Evolutionary conservation across 768 basidiomycete species (phyloP).

Genomic region (Pleurotus pulmonarius): DNA sequence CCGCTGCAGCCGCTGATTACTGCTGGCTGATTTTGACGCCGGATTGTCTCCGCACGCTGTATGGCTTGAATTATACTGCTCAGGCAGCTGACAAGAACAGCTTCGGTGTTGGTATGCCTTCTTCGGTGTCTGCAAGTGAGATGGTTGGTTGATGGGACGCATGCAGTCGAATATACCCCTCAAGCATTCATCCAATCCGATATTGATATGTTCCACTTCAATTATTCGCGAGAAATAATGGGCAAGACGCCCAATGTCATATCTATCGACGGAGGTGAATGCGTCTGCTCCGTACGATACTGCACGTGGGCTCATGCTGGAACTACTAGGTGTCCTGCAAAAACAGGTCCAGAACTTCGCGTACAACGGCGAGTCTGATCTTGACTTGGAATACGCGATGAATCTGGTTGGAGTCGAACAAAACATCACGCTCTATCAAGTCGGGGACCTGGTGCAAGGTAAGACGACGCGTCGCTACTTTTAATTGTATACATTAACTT

Average conservation of each 20-base stretch:
- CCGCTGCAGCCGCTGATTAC: conserved; percentile 8
- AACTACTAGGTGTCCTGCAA: conserved; percentile 37
- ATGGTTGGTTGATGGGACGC: not conserved
- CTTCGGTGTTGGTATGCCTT: conserved; percentile 30
- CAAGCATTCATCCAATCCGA: conserved; percentile 42
- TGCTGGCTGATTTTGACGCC: conserved; percentile 33
- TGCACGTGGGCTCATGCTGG: not conserved
- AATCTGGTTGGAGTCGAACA: conserved; percentile 37
- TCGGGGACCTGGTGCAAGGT: conserved; percentile 40
- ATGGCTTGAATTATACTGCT: conserved; percentile 28
- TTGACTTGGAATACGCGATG: conserved; percentile 58
- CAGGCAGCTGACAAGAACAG: conserved; percentile 28
- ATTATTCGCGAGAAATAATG: conserved; percentile 27
- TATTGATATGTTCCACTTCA: conserved; percentile 37
- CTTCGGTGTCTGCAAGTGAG: not conserved
- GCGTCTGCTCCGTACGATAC: no score
- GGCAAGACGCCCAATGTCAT: conserved; percentile 28
- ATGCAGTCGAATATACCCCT: conserved; percentile 48
- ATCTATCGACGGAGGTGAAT: conserved; percentile 28
- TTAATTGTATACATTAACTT: not conserved
- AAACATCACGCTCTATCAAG: conserved; percentile 38
- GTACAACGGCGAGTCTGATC: conserved; percentile 51
- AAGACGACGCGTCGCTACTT: not conserved
- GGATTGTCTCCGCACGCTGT: conserved; percentile 34
- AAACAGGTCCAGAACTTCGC: conserved; percentile 34